Evolutionary conservation across 352 stramenopile species (phyloP), one percentile per base, ranked within the genome.

Genomic region (Phytophthora aleatoria): DNA sequence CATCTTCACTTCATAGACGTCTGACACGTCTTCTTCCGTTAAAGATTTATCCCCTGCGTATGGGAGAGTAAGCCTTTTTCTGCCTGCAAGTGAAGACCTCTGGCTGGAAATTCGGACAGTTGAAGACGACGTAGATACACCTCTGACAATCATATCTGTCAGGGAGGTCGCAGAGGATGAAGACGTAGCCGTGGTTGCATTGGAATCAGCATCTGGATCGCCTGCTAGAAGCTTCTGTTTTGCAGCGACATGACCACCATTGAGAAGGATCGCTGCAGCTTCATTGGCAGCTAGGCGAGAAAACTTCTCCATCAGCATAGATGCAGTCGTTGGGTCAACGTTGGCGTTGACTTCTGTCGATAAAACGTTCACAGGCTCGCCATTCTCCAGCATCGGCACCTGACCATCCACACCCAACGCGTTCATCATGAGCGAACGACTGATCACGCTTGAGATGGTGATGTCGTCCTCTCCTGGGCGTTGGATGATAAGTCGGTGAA

Each of bases 401-500:
- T 71, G 60, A 16, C 45, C 58, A 42, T 75, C 59, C 26, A 76
- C 48, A 27, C 69, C 69, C 1, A 77, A 53, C 13, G 79, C 63
- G 16, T 86, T 72, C 61, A 92, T 76, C 56, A 92, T 68, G 20
- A 92, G 53, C 1, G 80, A 70, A 3, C 75, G 77, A 43, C 73
- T 80, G 42, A 93, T 87, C n/a, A 89, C 69, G 59, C 84, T 90
- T 10, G 84, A 89, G 54, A 93, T 93, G 3, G 79, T 89, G 28
- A 93, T 90, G 47, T 78, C 77, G n/a, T 89, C 79, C 45, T 88
- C 71, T 33, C 81, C 84, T 24, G 80, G 78, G 11, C 77, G 78
- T 16, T 90, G 79, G 42, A 93, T 90, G 8, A 77, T 87, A 28
- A 93, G 70, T 58, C 82, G 78, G 38, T 92, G 83, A 5, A 89